Evolutionary conservation across 352 stramenopile genomes (phyloP).

Genomic region (Phytophthora pinifolia): DNA sequence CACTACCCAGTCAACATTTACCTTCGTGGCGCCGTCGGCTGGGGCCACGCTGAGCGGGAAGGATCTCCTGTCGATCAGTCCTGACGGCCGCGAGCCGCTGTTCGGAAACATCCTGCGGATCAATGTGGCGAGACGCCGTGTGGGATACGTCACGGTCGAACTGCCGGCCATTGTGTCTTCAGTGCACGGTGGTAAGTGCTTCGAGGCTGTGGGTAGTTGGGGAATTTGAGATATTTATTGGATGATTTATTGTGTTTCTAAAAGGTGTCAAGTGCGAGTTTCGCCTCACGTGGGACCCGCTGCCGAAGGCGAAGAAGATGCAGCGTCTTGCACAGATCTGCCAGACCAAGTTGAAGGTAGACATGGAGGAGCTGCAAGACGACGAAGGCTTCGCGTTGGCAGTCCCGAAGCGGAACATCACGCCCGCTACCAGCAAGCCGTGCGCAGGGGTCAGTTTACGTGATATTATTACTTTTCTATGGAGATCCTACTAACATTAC

Average conservation of each 20-base stretch:
- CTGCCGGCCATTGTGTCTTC: constrained; percentile 45
- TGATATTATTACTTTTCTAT: neutral
- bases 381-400: constrained; percentile 36
- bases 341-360: constrained; percentile 35
- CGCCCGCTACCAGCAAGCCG: constrained; percentile 14
- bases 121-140: constrained; percentile 44
- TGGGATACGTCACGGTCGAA: constrained; percentile 52
- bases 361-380: constrained; percentile 17
- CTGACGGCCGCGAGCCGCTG: constrained; percentile 41
- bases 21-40: constrained; percentile 35
- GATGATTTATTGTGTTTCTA: constrained; percentile 3
- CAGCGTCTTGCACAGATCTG: constrained; percentile 42
- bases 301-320: constrained; percentile 41
- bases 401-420: constrained; percentile 41
- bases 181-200: constrained; percentile 49
- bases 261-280: constrained; percentile 64
- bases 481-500: neutral
- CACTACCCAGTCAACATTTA: constrained; percentile 30
- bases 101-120: constrained; percentile 70
- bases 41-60: constrained; percentile 35
- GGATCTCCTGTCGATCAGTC: constrained; percentile 39
- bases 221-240: constrained; percentile 4
- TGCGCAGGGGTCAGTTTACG: constrained; percentile 32
- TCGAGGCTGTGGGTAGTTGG: neutral
- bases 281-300: constrained; percentile 44